Base-by-base conservation (phyloP, 23 red algal genomes). In the Gracilaria vermiculophylla region DNA sequence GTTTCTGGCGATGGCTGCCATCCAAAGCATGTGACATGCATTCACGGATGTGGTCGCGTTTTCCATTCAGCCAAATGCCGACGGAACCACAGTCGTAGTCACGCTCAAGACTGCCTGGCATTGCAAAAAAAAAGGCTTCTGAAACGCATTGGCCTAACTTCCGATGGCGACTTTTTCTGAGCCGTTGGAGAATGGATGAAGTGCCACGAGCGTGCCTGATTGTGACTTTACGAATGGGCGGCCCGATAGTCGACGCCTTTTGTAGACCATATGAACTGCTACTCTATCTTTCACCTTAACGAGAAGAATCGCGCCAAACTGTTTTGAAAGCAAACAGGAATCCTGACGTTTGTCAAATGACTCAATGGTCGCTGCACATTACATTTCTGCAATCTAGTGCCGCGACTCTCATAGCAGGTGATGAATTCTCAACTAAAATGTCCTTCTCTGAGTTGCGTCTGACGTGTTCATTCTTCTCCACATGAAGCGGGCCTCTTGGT, bases 1-100 rank as follows among this genome's bases (percentile, higher is more conserved):
- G 5, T 50, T 8, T 24, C 17, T 24, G 17, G 37, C 17, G 75
- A 40, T 11, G 20, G 4, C 58, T 56, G 5, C 7, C 49, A 79
- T 11, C 12, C 20, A 10, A 43, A 55, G 20, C 29, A 79, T 24
- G 75, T 79, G 47, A 51, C 15, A 37, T 79, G 75, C 29, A 37
- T 79, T 40, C 53, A 79, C 27, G 75, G 47, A 55, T 79, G 75
- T 58, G 75, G 32, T 40, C 7, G 31, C 0, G 7, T 55, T 0
- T 79, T 79, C 58, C 53, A 60, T 31, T 79, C 75, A 39, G 75
- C 75, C 17, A 79, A 32, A 9, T 79, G 75, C 42, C 50, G 75
- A 40, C 27, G 24, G 42, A 36, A 40, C 34, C 27, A 79, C 37
- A 60, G 47, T 37, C 50, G 43, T 51, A n/a, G 19, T 40, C 75